Evolutionary conservation across 176 grass and related monocot species (phyloP), one percentile per base, ranked within the genome.

Genomic region (Carex myosuroides): DNA sequence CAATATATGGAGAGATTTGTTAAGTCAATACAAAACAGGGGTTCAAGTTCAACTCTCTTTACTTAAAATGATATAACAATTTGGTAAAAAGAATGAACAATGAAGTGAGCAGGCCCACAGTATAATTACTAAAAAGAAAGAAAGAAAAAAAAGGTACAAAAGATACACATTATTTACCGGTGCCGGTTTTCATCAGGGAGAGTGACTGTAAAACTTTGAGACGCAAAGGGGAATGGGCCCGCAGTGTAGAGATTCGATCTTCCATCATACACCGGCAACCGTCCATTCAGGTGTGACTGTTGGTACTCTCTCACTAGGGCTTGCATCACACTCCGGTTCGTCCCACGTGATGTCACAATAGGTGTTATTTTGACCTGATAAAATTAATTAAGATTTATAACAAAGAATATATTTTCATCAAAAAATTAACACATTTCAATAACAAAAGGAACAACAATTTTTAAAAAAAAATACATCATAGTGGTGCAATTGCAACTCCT

Each of bases 331-430:
- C 39, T 2, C 52, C 89, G 76, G 84, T 87, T 93, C 0, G 70
- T 21, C 16, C 84, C 42, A 5, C 61, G 79, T 4, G 85, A 18
- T 7, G n/a, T 78, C 17, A 82, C 13, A 58, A 77, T 85, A 29
- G 94, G 94, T 5, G 59, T 60, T 58, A 97, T 87, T 26, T 46
- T n/a, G 14, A 97, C 94, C 91, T 97, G 82, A 50, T 66, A 24
- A 44, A 5, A 71, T 8, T 21, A 50, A 50, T 50, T 50, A 44
- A 44, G 42, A 44, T 20, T 60, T 60, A 60, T 60, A 6, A 8
- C 20, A 24, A 62, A 62, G 7, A 62, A 62, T 5, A 39, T 39
- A 39, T 20, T 62, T 61, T 61, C 60, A 24, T 62, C n/a, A 62
- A 60, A 44, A 44, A 21, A n/a, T 11, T 30, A 59, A 59, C 56